phyloP scores from a whole-genome alignment of 495 filamentous ascomycete species.

The Schizothecium vesticola region DNA sequence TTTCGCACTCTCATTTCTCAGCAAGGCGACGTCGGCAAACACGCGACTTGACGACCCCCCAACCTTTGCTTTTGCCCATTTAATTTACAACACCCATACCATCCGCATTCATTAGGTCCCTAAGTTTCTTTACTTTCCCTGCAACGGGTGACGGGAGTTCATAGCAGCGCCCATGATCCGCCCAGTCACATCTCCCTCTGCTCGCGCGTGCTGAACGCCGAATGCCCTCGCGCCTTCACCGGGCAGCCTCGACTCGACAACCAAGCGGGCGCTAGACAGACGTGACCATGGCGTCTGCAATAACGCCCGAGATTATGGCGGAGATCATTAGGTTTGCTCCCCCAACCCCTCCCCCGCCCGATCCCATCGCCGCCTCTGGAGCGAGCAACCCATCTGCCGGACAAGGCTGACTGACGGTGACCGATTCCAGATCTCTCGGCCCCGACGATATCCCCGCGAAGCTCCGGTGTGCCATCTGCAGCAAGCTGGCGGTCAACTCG shows the following conservation, averaged over 20 bases:
- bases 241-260: not conserved
- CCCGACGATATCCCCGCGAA: slow-evolving; percentile 89
- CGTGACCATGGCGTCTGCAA: slow-evolving; percentile 16
- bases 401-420: slow-evolving; percentile 15
- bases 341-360: not conserved
- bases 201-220: not conserved
- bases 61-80: not conserved
- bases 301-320: slow-evolving; percentile 27
- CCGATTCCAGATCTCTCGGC: slow-evolving; percentile 58
- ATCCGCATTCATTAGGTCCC: not conserved
- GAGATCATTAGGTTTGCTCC: slow-evolving; percentile 36
- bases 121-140: not conserved
- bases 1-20: not conserved
- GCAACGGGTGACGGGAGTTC: not conserved
- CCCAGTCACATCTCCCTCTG: not conserved
- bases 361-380: not conserved
- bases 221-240: not conserved
- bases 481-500: slow-evolving; percentile 83
- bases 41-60: not conserved
- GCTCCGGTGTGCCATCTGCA: slow-evolving; percentile 89
- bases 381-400: not conserved
- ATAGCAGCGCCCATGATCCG: slow-evolving; percentile 1
- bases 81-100: not conserved
- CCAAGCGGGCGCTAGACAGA: slow-evolving; percentile 15
- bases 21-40: not conserved